These are phyloP conservation scores for Verbascum thapsus DNA, from an alignment of 257 asterid species.

Conservation along the genomic window DNA sequence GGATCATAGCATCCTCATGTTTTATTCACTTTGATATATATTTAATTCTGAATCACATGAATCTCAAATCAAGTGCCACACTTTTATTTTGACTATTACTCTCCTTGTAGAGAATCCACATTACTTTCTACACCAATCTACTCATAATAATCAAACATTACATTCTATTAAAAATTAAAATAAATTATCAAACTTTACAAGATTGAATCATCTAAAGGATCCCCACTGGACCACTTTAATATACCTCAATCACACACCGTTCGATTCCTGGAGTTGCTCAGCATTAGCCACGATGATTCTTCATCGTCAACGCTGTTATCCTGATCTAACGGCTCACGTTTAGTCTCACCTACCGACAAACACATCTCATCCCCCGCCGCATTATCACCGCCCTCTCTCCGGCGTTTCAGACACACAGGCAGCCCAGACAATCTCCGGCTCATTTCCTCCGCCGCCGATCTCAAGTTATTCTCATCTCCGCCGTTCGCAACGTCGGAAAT, in stretches of 20 bases:
- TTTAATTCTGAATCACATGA: too few species aligned
- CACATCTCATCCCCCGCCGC: slow-evolving; percentile 22
- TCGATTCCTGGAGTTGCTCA: slow-evolving; percentile 2
- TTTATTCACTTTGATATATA: too few species aligned
- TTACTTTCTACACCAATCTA: too few species aligned
- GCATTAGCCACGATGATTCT: background rate
- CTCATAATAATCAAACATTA: too few species aligned
- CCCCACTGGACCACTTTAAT: background rate
- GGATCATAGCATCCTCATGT: too few species aligned
- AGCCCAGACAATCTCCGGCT: slow-evolving; percentile 35
- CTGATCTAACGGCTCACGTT: slow-evolving; percentile 31
- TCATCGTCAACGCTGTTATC: slow-evolving; percentile 19
- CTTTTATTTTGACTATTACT: too few species aligned
- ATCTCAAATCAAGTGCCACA: too few species aligned
- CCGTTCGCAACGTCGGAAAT: background rate
- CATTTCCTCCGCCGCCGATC: slow-evolving; percentile 31
- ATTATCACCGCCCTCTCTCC: slow-evolving; percentile 22
- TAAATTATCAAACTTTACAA: background rate
- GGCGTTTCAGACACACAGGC: slow-evolving; percentile 32
- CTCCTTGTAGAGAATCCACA: too few species aligned
- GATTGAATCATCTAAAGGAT: background rate
- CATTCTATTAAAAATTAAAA: too few species aligned
- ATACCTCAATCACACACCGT: slow-evolving; percentile 3
- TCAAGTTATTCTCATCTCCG: slow-evolving; percentile 15
- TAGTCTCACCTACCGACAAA: slow-evolving; percentile 23